Evolutionary conservation across 176 grass and related monocot genomes (phyloP).

Genomic region (Ensete ventricosum): DNA sequence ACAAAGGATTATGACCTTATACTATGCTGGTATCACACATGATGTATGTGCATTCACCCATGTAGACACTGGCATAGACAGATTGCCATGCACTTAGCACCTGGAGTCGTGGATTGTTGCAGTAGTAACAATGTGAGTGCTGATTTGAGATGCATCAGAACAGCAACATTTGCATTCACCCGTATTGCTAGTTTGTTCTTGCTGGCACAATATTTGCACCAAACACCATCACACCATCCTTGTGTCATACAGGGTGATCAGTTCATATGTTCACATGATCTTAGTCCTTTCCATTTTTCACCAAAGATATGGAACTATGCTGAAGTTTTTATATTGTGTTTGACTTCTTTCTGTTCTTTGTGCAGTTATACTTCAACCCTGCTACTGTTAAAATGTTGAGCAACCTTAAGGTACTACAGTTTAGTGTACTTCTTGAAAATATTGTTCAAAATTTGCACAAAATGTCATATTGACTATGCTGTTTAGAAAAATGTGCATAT

Average conservation of each 20-base stretch:
- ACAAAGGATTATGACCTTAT: too few species aligned
- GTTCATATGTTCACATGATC: constrained; percentile 1
- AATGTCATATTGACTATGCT: not conserved
- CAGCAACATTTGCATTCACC: not conserved
- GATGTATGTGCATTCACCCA: too few species aligned
- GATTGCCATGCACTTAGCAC: too few species aligned
- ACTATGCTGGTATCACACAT: too few species aligned
- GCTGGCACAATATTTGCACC: not conserved
- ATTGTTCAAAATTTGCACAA: not conserved
- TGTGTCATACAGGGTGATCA: not conserved
- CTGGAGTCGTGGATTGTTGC: too few species aligned
- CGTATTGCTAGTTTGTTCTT: not conserved
- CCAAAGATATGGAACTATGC: not conserved
- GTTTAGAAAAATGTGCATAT: too few species aligned
- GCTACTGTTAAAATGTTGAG: constrained; percentile 96
- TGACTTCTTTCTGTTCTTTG: constrained; percentile 14
- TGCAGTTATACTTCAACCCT: constrained; percentile 98
- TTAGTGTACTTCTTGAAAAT: not conserved
- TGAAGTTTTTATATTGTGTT: constrained; percentile 7
- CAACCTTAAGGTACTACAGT: constrained; percentile 65
- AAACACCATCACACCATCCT: not conserved
- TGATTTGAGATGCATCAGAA: too few species aligned
- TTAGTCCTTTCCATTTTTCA: not conserved
- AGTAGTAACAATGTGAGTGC: too few species aligned
- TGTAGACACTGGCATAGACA: too few species aligned